Evolutionary conservation across 2,329 filamentous ascomycete species (phyloP).

Genomic region (Biscogniauxia sp.): DNA sequence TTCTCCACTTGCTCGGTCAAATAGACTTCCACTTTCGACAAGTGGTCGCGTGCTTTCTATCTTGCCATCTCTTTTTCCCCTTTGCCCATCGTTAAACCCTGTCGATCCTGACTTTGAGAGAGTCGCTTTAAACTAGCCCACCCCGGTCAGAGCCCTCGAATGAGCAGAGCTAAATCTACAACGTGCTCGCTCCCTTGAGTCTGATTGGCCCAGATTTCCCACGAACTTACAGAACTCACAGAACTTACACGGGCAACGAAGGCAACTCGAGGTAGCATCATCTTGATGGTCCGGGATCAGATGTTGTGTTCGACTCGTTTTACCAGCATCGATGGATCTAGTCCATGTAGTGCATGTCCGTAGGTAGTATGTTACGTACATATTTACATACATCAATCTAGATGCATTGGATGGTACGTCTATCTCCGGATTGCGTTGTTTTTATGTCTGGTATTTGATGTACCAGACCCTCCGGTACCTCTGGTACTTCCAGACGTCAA

Average conservation of each 20-base stretch:
- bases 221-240: neutral
- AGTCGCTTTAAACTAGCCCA: conserved; percentile 3
- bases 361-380: no score
- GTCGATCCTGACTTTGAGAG: conserved; percentile 1
- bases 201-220: conserved; percentile 12
- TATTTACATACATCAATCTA: no score
- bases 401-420: no score
- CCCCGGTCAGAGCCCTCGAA: conserved; percentile 13
- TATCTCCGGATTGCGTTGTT: no score
- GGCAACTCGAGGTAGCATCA: neutral
- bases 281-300: neutral
- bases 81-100: neutral
- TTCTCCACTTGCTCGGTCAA: neutral
- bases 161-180: conserved; percentile 12
- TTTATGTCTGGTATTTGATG: no score
- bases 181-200: conserved; percentile 11
- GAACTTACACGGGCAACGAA: neutral
- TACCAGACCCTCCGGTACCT: no score
- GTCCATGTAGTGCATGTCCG: no score
- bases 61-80: no score
- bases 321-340: neutral
- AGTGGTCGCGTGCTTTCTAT: neutral
- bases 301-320: neutral
- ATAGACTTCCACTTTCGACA: neutral
- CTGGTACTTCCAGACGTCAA: no score